Evolutionary conservation across 2,329 filamentous ascomycete species (phyloP), one percentile per base, ranked within the genome.

Genomic region (Ceratocystis ficicola): DNA sequence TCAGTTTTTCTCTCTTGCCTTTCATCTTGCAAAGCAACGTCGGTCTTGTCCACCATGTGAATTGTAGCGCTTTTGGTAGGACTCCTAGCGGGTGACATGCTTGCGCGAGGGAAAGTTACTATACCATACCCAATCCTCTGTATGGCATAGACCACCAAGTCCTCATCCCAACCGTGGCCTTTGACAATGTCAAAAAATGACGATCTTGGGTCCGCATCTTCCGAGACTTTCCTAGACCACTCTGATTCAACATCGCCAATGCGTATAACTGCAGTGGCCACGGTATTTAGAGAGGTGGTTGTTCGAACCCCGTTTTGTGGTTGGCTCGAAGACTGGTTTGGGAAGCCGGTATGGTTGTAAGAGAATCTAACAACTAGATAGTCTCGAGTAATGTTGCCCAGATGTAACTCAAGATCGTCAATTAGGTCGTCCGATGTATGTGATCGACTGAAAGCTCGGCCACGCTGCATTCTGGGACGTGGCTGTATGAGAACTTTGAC

Each of bases 331-430:
- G 30, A 44, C 36, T 68, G 64, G 41, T 68, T 62, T 0, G 79
- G 77, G 70, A 86, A 85, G 0, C 77, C 80, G 0, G 83, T 82
- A 70, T 86, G 82, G 1, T 76, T 75, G 70, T 86, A 86, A 5
- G 74, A 78, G 6, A 86, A 69, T 22, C 75, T 75, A 17, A 86
- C 75, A 2, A 77, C 77, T 62, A 86, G 73, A 69, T 83, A 86
- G 44, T 79, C 76, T 17, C 76, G 76, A 22, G 72, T 72, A 2
- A 75, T 75, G 64, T 77, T 75, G 36, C 83, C 82, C 2, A 86
- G 77, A 65, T 84, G 78, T 36, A 76, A 74, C 70, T 86, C 82
- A 10, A 86, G 75, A 66, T 85, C 81, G 28, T 81, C 77, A 17
- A 87, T 83, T 41, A 86, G 74, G 50, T 81, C 77, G 12, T 85